Conservation (phyloP, 2,329 filamentous ascomycete genomes). For the Colletotrichum tropicale region DNA sequence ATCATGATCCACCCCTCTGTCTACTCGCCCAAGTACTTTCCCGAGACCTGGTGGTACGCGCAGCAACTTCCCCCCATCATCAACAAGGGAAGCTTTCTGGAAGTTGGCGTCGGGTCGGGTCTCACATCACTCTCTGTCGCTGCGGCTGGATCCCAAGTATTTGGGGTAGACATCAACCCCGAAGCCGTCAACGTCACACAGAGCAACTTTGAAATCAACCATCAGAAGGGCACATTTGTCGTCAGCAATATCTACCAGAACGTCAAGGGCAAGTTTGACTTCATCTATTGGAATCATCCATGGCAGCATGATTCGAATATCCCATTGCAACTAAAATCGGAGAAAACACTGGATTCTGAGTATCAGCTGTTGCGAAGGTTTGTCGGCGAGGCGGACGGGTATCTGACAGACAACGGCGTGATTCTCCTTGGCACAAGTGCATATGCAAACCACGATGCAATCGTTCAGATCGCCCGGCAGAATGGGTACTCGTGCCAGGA, state of each 20-base stretch:
- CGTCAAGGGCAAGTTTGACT: background rate
- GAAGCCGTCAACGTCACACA: background rate
- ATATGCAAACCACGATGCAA: background rate
- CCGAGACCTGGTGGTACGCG: background rate
- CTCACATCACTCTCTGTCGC: background rate
- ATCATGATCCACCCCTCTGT: background rate
- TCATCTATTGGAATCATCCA: background rate
- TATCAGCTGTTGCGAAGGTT: background rate
- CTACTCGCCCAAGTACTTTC: background rate
- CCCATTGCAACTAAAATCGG: background rate
- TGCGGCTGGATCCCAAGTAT: background rate
- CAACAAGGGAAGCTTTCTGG: background rate
- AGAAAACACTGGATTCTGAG: background rate
- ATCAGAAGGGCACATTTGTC: background rate
- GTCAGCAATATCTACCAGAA: background rate
- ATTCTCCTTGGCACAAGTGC: fast-evolving
- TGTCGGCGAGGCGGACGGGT: background rate
- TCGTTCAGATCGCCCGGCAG: fast-evolving
- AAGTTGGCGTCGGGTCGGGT: background rate
- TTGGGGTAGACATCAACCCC: background rate
- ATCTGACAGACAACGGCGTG: background rate
- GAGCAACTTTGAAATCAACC: background rate
- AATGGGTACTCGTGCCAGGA: background rate
- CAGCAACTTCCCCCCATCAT: background rate
- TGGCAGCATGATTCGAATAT: background rate